Evolutionary conservation across 257 asterid genomes (phyloP), one percentile per base, ranked within the genome.

Genomic region (Orobanche coerulescens): DNA sequence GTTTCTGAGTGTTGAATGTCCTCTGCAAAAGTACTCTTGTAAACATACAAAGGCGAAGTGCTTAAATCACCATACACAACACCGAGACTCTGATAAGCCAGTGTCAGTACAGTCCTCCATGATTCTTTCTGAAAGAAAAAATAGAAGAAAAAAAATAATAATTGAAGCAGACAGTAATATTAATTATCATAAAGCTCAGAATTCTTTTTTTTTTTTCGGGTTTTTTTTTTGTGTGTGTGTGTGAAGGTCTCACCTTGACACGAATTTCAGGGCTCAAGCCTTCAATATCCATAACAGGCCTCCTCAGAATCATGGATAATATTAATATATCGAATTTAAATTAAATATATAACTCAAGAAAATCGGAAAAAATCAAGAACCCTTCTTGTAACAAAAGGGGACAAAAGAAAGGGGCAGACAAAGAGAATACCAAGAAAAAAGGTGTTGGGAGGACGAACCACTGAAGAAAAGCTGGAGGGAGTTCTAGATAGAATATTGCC

Each of bases 11-110:
- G 96, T 1, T 86, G 77, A 67, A 88, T 88, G 67, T 92, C 98
- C 80, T 92, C 98, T 5, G 95, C 98, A 67, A 92, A 92, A 28
- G 98, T 92, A 66, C 96, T 92, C 75, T 84, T 92, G 88, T 88
- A 92, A 0, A 92, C 98, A 76, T 88, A 92, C 36, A 92, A 26
- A 49, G 98, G 98, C 0, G 98, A 92, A 75, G 96, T 92, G 68
- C 95, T 82, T 67, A 92, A 82, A 82, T 92, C 98, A 18, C 98
- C 98, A 75, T 92, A 92, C 0, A 92, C 98, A 50, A 92, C 96
- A 6, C 98, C 98, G 28, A 92, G 75, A 39, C 96, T 92, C 83
- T 92, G 98, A 62, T 86, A 92, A 25, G 98, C 96, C 67, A 92
- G 60, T 42, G 88, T 85, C 76, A 92, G 65, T 4, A 86, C 83